phyloP scores from a whole-genome alignment of 2,329 filamentous ascomycete genomes.

The Diplodia seriata region DNA sequence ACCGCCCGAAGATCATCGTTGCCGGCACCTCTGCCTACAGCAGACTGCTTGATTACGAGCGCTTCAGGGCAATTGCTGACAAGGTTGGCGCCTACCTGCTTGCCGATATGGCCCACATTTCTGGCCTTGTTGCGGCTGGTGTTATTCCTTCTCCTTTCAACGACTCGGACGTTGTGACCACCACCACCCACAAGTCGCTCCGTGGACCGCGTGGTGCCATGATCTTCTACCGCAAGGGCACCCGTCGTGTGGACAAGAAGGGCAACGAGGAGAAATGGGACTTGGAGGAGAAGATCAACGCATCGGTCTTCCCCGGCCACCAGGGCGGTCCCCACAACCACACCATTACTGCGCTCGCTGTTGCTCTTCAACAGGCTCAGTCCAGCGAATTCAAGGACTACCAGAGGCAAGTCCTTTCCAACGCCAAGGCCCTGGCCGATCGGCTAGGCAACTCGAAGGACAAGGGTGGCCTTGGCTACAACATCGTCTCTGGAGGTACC shows the following conservation, averaged over 20 bases:
- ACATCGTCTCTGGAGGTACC: conserved; percentile 91
- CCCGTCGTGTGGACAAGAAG: conserved; percentile 88
- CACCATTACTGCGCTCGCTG: conserved; percentile 95
- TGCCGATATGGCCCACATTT: conserved; percentile 99
- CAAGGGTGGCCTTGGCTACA: conserved; percentile 78
- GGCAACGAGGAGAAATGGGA: conserved; percentile 93
- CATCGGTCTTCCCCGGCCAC: conserved; percentile 98
- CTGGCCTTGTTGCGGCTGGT: conserved; percentile 88
- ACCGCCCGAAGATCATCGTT: conserved; percentile 94
- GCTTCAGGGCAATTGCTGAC: conserved; percentile 96
- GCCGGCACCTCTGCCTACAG: conserved; percentile 98
- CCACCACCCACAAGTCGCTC: conserved; percentile 98
- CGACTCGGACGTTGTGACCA: conserved; percentile 94
- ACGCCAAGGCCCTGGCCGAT: conserved; percentile 88
- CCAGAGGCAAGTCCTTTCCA: conserved; percentile 89
- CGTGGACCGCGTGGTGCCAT: conserved; percentile 97
- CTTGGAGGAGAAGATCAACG: conserved; percentile 95
- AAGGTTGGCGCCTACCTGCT: conserved; percentile 92
- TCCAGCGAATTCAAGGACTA: conserved; percentile 91
- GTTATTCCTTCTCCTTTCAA: conserved; percentile 94
- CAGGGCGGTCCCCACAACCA: conserved; percentile 99
- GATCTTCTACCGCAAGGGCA: conserved; percentile 99
- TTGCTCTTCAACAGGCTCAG: conserved; percentile 93
- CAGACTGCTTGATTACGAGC: conserved; percentile 93
- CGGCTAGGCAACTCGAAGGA: conserved; percentile 73